Base-by-base conservation (phyloP, 768 basidiomycete genomes). In the Termitomyces sp. region DNA sequence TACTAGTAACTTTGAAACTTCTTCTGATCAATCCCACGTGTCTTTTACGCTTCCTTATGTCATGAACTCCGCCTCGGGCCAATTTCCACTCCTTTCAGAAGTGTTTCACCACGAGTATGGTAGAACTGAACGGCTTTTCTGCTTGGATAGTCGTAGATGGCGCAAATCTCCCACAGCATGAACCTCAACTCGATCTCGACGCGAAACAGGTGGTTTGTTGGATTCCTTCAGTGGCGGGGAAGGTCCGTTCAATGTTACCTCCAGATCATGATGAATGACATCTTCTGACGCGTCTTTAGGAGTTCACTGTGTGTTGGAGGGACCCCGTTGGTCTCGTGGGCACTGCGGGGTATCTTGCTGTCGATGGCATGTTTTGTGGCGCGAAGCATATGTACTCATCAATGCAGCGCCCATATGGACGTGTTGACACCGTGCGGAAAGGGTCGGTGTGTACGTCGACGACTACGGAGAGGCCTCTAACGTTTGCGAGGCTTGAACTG, bases 321-420 rank as follows among this genome's bases (percentile, higher is more conserved):
- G 50, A 62, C 20, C 57, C 57, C 5, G 8, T 58, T 9, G 61
- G 61, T 16, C 22, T 58, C 7, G 24, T 54, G 8, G 45, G 44
- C 1, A 54, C 38, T 42, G 61, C 36, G 7, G 57, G 61, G 5
- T 58, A 62, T 49, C 57, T 62, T n/a, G 22, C 22, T 18, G 57
- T 62, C 18, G 57, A 62, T 38, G 61, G 57, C 20, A 58, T 32
- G 16, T 57, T 57, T 7, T 62, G 61, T 58, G 61, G 61, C 32
- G 57, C 57, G 12, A 62, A 62, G 18, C 51, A 57, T 42, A 62
- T 62, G 55, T 57, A 57, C 18, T 62, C 55, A 16, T 44, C 36
- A 18, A 22, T 18, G 15, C 60, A 62, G 45, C 49, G 42, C 16
- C 56, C 56, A 8, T 33, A 9, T 16, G 39, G 60, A 24, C 60